Evolutionary conservation across 2,329 filamentous ascomycete species (phyloP), one percentile per base, ranked within the genome.

Genomic region (Dichotomopilus funicola): DNA sequence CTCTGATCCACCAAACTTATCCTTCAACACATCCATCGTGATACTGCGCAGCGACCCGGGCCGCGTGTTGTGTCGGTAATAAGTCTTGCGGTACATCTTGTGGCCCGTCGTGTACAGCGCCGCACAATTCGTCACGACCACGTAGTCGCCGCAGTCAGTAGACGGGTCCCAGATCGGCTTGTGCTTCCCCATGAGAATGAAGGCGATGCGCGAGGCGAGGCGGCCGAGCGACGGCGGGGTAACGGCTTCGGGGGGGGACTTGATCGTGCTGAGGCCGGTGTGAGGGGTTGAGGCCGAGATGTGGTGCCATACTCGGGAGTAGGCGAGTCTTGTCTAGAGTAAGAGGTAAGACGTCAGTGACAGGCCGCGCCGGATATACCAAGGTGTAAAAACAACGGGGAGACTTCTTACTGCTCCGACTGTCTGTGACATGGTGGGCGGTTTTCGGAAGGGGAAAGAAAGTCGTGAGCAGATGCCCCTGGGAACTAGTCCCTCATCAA

Each of bases 131-230:
- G 89, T 89, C 51, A 94, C 91, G 1, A 99, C 92, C 10, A 99
- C 91, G 73, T 99, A 99, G 82, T 99, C 94, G 65, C 94, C 94
- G 79, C 94, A 97, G 79, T 99, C 94, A 59, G 91, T 96, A 27
- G 91, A 96, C 1, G 94, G 94, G 74, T 97, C 89, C 76, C 85
- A 99, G 72, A 94, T 96, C 27, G 94, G 94, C 76, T 99, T 99
- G 81, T 99, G 88, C 79, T 99, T 99, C 75, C 94, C 94, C 91
- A 97, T 96, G 51, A 96, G 83, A 58, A 89, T 79, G 53, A 86
- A 78, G 59, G 91, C 92, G 71, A 96, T 96, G 61, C 87, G 85
- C 52, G 87, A 90, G 59, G 92, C 92, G 51, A 96, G 80, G 43
- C 92, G 90, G 64, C 92, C 92, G 42, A 96, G 86, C n/a, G 90